These are phyloP conservation scores for Penicillium nucicola DNA, from an alignment of 495 filamentous ascomycete genomes.

Conservation along the genomic window DNA sequence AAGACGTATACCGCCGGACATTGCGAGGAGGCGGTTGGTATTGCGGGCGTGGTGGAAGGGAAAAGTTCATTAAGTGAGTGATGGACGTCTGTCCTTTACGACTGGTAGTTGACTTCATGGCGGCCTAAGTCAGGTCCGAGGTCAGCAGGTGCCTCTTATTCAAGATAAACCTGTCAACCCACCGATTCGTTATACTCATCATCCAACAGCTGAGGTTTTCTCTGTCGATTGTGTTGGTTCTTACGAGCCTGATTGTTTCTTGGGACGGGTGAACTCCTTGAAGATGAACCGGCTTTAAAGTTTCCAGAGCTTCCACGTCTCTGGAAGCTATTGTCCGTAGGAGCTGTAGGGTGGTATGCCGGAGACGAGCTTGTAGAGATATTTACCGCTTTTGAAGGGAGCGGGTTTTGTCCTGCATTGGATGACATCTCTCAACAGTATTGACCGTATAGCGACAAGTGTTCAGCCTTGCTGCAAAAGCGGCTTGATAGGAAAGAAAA, in stretches of 20 bases:
- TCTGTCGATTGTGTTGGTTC: constrained; percentile 68
- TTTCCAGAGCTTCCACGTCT: constrained; percentile 64
- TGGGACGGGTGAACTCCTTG: constrained; percentile 47
- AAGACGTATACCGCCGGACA: constrained; percentile 66
- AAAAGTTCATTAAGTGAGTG: constrained; percentile 92
- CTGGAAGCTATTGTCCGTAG: constrained; percentile 53
- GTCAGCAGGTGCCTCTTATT: constrained; percentile 19
- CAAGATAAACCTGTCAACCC: constrained; percentile 24
- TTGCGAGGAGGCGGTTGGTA: constrained; percentile 57
- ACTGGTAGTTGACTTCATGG: constrained; percentile 78
- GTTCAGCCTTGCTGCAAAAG: neutral
- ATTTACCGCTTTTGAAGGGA: constrained; percentile 46
- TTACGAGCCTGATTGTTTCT: constrained; percentile 72
- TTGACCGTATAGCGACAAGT: neutral
- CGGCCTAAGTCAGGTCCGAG: constrained; percentile 45
- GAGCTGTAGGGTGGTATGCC: constrained; percentile 33
- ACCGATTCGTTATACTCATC: constrained; percentile 83
- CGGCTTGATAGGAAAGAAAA: neutral
- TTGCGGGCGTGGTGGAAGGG: constrained; percentile 72
- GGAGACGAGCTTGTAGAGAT: constrained; percentile 34
- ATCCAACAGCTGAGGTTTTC: constrained; percentile 55
- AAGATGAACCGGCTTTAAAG: constrained; percentile 57
- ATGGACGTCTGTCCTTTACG: constrained; percentile 94
- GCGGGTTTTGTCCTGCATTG: constrained; percentile 38
- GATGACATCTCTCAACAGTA: constrained; percentile 44